Base-by-base conservation (phyloP, 495 filamentous ascomycete species). In the Delitschia confertaspora region DNA sequence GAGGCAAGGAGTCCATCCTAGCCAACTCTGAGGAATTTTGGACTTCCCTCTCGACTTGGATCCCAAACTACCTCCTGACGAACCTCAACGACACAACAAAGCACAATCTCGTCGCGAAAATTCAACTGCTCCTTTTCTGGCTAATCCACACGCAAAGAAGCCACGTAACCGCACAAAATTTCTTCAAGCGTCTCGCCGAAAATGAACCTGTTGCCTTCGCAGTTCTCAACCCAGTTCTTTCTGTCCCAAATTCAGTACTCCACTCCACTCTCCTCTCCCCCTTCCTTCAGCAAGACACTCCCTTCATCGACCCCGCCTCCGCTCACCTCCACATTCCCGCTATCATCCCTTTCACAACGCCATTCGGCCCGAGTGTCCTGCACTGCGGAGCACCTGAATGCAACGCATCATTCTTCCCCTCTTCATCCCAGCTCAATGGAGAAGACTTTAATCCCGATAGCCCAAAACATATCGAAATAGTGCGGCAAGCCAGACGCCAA, bases 351-450 rank as follows among this genome's bases (percentile, higher is more conserved):
- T 60, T 59, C 38, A 40, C 33, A 26, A 59, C 35, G 17, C 56
- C 60, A 3, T 62, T 59, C 38, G 60, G 51, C 8, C 36, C 58
- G 9, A 59, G 44, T 20, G 49, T 62, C 18, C 35, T 62, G 7
- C 40, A 46, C 6, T 60, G 60, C 33, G 55, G 49, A 2, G 17
- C n/a, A 23, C 44, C 33, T 5, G 36, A 38, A 9, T 62, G 58
- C 26, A 19, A 14, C 14, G 37, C 33, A 21, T 8, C 17, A 6
- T 62, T 60, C 25, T 5, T 49, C n/a, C 24, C 45, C 11, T 17
- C 18, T 24, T 18, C 44, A 10, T 13, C 25, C 13, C n/a, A n/a
- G n/a, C n/a, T n/a, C n/a, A n/a, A 14, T 38, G 16, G 16, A 29
- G n/a, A n/a, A 2, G 13, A 45, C 20, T 30, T 20, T 22, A 27